A percentile compares a stretch with the other conserved stretches of the same genome.
Evolutionary conservation across 192 early-diverging fungal genomes (phyloP).

Genomic region (Backusella westeae): DNA sequence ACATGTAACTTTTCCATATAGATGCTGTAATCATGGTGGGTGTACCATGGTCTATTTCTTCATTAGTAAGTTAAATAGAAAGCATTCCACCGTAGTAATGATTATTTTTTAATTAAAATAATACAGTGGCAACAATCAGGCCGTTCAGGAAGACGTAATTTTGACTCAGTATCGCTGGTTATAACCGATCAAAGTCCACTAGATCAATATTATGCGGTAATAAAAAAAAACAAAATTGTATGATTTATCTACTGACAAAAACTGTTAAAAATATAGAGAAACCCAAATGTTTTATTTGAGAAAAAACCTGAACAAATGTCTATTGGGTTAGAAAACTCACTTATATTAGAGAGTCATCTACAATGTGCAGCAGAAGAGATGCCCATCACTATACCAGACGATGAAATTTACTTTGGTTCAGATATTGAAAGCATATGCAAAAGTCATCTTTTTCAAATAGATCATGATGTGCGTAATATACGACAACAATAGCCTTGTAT

Average conservation of each 20-base stretch:
- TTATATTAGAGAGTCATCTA: constrained; percentile 55
- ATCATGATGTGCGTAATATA: background rate
- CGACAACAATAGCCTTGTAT: background rate
- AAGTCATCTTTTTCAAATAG: constrained; percentile 12
- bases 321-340: constrained; percentile 38
- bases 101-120: background rate
- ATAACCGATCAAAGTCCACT: constrained; percentile 49
- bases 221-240: background rate
- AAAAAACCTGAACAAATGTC: constrained; percentile 25
- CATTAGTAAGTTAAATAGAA: constrained; percentile 25
- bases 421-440: constrained; percentile 16
- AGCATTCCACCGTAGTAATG: background rate
- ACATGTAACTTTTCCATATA: background rate
- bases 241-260: background rate
- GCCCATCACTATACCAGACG: constrained; percentile 22
- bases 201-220: constrained; percentile 53
- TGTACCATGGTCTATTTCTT: constrained; percentile 55
- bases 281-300: constrained; percentile 53
- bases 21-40: constrained; percentile 78
- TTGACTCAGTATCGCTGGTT: constrained; percentile 60
- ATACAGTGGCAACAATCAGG: constrained; percentile 74
- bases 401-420: constrained; percentile 32
- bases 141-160: constrained; percentile 64
- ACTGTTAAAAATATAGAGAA: background rate
- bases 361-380: constrained; percentile 74